Conservation (phyloP, 2,329 filamentous ascomycete genomes). For the Pseudocercospora pini-densiflorae region DNA sequence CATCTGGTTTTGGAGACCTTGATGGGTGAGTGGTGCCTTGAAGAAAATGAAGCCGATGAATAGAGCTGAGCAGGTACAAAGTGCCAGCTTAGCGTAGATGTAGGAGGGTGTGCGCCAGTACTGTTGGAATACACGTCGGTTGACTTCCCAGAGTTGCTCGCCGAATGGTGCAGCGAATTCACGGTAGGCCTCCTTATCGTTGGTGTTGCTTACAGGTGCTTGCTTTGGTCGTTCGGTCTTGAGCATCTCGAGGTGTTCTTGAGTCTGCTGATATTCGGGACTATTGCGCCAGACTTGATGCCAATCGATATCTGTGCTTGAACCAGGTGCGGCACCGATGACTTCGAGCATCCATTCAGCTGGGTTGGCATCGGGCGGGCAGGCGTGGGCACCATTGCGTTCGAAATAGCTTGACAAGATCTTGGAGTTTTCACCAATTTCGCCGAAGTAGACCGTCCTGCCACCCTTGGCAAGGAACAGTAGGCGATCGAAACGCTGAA, state of each 20-base stretch:
- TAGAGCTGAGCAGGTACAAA: conserved; percentile 68
- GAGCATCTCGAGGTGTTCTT: conserved; percentile 53
- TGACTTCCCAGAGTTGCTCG: conserved; percentile 69
- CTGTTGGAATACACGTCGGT: conserved; percentile 80
- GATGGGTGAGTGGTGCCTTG: conserved; percentile 63
- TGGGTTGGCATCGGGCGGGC: conserved; percentile 73
- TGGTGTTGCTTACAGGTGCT: conserved; percentile 39
- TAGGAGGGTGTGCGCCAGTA: conserved; percentile 91
- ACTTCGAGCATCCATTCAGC: conserved; percentile 78
- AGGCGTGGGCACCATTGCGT: conserved; percentile 67
- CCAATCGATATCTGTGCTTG: conserved; percentile 57
- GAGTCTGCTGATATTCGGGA: conserved; percentile 50
- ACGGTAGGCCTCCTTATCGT: conserved; percentile 63
- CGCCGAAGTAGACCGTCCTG: conserved; percentile 79
- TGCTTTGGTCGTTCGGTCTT: conserved; percentile 44
- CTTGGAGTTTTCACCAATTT: conserved; percentile 73
- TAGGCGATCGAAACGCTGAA: conserved; percentile 85
- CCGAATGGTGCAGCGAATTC: conserved; percentile 81
- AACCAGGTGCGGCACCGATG: conserved; percentile 57
- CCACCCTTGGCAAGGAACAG: conserved; percentile 78
- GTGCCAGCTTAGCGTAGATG: conserved; percentile 79
- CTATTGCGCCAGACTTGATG: conserved; percentile 54
- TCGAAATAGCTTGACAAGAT: conserved; percentile 77
- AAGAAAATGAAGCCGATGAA: conserved; percentile 83
- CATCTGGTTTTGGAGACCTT: conserved; percentile 84